These are phyloP conservation scores for Pyrus betulifolia DNA, from an alignment of 306 rosid species.

Conservation along the genomic window DNA sequence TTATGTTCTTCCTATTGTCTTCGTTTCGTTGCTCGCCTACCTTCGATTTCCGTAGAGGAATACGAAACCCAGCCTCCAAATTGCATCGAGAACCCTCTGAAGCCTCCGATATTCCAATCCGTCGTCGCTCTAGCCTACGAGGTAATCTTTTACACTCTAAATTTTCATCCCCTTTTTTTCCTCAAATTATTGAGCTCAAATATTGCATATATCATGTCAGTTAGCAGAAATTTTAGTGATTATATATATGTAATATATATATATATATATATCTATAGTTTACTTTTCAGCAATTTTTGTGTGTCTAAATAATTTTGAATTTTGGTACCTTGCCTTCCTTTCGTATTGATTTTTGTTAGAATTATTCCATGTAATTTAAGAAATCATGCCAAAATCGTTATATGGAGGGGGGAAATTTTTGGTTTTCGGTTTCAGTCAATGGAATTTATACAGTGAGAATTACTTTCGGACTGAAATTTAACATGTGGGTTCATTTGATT, in stretches of 20 bases:
- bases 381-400: neutral
- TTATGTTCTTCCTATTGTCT: neutral
- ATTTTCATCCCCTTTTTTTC: neutral
- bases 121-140: neutral
- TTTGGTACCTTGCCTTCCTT: neutral
- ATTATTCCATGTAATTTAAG: neutral
- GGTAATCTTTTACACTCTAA: slow-evolving; percentile 1
- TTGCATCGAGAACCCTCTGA: neutral
- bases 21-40: neutral
- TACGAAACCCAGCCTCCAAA: neutral
- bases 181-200: too few species aligned
- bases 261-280: too few species aligned
- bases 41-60: neutral
- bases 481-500: neutral
- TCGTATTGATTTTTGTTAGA: neutral
- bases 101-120: neutral
- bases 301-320: neutral
- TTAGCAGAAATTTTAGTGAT: neutral
- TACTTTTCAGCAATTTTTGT: too few species aligned
- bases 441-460: neutral
- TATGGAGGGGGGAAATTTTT: neutral
- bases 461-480: neutral
- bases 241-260: too few species aligned
- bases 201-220: neutral
- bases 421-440: neutral